Base-by-base conservation (phyloP, 768 basidiomycete species). In the Lactarius indigo region DNA sequence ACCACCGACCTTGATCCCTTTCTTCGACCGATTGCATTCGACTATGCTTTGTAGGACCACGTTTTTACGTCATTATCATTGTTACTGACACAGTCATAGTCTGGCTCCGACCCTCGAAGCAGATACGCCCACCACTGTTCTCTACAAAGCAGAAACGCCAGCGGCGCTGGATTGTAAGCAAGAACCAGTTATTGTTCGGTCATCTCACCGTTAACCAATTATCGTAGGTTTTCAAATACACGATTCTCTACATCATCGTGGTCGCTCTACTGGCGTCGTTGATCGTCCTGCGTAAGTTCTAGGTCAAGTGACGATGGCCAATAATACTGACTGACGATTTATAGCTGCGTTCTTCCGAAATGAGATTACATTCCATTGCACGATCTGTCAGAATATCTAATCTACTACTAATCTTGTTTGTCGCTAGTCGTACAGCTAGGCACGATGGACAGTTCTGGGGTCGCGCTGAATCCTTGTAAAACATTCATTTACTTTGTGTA, bases 31-130 rank as follows among this genome's bases (percentile, higher is more conserved):
- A 50, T 76, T 96, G 71, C 97, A 99, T 75, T 91, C 95, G 20
- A 96, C 88, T 59, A 81, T 94, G 73, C 84, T 71, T 18, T 71
- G 70, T 71, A 57, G 64, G 70, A 57, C 56, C 26, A 41, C 18
- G 15, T 44, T 17, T 26, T 23, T 5, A 28, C n/a, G 12, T 47
- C 44, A 8, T 20, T 30, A 28, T 33, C 5, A 52, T 37, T 12
- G 18, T 23, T 64, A 55, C 68, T 69, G 12, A 71, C 47, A 18
- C 13, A 41, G 61, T 28, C 63, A 12, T 64, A 94, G 91, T 98
- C 83, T 98, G 97, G 96, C 83, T 98, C 57, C 90, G 92, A 54
- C 94, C 94, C 3, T 94, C 92, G 57, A 94, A 94, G 79, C 94
- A 96, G 77, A 96, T 96, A 68, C 90, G 94, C 42, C 82, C 95